Evolutionary conservation across 192 early-diverging fungal genomes (phyloP), one percentile per base, ranked within the genome.

Genomic region (Diversispora eburnea): DNA sequence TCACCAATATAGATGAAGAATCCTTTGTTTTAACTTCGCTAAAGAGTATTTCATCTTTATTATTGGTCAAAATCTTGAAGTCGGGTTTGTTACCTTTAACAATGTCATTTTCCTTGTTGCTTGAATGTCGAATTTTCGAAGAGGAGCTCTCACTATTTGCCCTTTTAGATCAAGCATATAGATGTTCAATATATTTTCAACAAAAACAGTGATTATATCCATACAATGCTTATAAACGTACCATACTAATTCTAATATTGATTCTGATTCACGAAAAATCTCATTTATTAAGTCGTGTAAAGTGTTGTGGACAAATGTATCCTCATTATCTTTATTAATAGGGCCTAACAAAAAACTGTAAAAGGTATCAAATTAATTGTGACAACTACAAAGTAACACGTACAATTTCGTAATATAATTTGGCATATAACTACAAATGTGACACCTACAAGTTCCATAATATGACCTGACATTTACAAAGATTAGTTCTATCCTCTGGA

Each of bases 171-270:
- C 47, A 67, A 67, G 49, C 5, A 45, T 12, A 67, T 17, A 67
- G 45, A 67, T 1, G 20, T n/a, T n/a, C n/a, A n/a, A n/a, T n/a
- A n/a, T n/a, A 52, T 67, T 49, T 17, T 12, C 20, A 67, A 6
- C 49, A 67, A 51, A 61, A 67, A 67, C 15, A 33, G 22, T 49
- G 5, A 52, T 67, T 67, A 67, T 67, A 46, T 67, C 20, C 19
- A 67, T 8, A 20, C 59, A 67, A 51, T 66, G 46, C n/a, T 67
- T 67, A 47, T 25, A 67, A 67, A 67, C 65, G 13, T 67, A 67
- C 65, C 47, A 67, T 67, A 67, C 65, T 67, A 67, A 51, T 67
- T 67, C 65, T 46, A 67, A 67, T 15, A 51, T 19, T 67, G 47
- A 7, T 17, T 51, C 47, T n/a, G n/a, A n/a, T n/a, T n/a, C n/a